Evolutionary conservation across 371 early-diverging fungal genomes (phyloP).

Genomic region (Syncephalastrum monosporum): DNA sequence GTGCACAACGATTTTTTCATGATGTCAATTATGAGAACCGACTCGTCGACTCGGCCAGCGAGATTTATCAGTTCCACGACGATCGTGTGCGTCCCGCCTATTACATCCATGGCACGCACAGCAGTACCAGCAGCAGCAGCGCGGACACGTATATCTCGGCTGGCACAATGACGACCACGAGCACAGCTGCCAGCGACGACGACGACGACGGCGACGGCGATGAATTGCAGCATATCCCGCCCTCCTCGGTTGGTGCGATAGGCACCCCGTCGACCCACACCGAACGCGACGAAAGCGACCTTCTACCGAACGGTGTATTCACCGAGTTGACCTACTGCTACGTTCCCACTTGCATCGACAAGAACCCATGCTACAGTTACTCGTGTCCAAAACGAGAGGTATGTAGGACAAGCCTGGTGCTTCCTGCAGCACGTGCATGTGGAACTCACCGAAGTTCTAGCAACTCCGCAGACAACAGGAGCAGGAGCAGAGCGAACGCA

Average conservation of each 20-base stretch:
- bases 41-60: slow-evolving; percentile 68
- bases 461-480: background rate
- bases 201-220: slow-evolving; percentile 5
- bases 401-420: background rate
- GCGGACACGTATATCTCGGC: slow-evolving; percentile 1
- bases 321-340: slow-evolving; percentile 34
- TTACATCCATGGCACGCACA: slow-evolving; percentile 3
- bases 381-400: slow-evolving; percentile 59
- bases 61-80: slow-evolving; percentile 72
- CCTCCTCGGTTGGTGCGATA: slow-evolving; percentile 6
- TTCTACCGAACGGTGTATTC: slow-evolving; percentile 40
- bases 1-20: slow-evolving; percentile 79
- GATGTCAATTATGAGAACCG: slow-evolving; percentile 79
- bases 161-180: slow-evolving; percentile 1
- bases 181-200: background rate
- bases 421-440: no score
- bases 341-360: slow-evolving; percentile 77
- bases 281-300: background rate
- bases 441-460: no score
- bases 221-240: slow-evolving; percentile 4
- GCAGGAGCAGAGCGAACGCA: no score
- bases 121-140: slow-evolving; percentile 10
- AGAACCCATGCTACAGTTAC: slow-evolving; percentile 75
- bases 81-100: slow-evolving; percentile 2
- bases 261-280: slow-evolving; percentile 1